Base-by-base conservation (phyloP, 75 land plant genomes). In the Cupressus sempervirens region DNA sequence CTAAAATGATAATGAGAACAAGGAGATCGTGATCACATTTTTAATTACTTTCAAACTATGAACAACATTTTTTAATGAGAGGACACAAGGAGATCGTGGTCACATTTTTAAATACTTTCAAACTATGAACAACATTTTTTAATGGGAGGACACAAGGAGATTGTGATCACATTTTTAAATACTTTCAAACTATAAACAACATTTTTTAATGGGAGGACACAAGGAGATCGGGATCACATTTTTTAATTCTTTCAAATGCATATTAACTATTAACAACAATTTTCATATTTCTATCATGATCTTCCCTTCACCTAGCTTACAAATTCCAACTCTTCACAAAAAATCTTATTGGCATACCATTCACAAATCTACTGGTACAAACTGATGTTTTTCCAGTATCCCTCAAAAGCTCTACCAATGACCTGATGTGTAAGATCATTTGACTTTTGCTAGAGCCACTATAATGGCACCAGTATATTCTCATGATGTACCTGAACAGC, bases 391-490 rank as follows among this genome's bases (percentile, higher is more conserved):
- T 79, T 43, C 29, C 35, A 18, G 16, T 67, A 35, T 20, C 79
- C 29, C 26, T 62, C 34, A 53, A 13, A 62, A 70, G 80, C 34
- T 83, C 38, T 23, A 58, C 29, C 76, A 83, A 53, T 53, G 84
- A 29, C 48, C 72, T 86, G 84, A 86, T 41, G 46, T 86, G 87
- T 48, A 46, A 83, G 18, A 83, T 13, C 84, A 86, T 48, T 56
- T 84, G 73, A 34, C 5, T 34, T 84, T 45, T 82, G 36, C 53
- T 41, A 35, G 67, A 32, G 48, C 38, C 32, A n/a, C n/a, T 34
- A 84, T 62, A 70, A 36, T 58, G 48, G 84, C 84, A 86, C 87
- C 87, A 86, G 34, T 86, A 86, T 29, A 86, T 83, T 41, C 87
- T 84, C 70, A 86, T 70, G 30, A 86, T 86, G 54, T 86, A 86